Evolutionary conservation across 2,329 filamentous ascomycete species (phyloP).

Genomic region (Cadophora sp.): DNA sequence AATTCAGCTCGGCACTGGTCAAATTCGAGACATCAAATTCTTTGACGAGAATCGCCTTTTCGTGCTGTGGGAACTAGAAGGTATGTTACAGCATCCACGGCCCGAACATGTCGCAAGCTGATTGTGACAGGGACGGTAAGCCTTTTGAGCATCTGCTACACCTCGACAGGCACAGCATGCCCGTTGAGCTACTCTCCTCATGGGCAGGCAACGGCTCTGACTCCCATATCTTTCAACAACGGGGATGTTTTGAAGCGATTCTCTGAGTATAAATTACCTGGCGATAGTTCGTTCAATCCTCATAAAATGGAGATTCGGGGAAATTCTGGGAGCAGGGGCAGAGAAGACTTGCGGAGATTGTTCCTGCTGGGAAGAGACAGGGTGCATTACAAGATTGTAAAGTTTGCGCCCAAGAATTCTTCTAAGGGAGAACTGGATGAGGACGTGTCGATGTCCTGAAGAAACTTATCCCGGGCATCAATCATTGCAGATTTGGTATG

Average conservation of each 20-base stretch:
- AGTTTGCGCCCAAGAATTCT: constrained; percentile 14
- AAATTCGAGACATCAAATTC: constrained; percentile 43
- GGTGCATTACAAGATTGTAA: constrained; percentile 41
- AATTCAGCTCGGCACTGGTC: constrained; percentile 41
- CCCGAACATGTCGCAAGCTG: constrained; percentile 12
- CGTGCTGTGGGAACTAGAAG: constrained; percentile 39
- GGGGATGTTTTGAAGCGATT: constrained; percentile 33
- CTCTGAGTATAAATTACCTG: constrained; percentile 27
- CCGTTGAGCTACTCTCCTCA: constrained; percentile 27
- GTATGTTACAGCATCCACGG: constrained; percentile 29
- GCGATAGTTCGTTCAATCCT: constrained; percentile 33
- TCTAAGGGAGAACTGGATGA: constrained; percentile 21
- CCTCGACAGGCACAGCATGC: neutral
- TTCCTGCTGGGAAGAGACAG: constrained; percentile 38
- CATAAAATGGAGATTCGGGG: constrained; percentile 37
- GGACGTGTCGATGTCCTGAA: constrained; percentile 38
- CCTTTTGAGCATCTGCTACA: constrained; percentile 39
- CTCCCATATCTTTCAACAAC: constrained; percentile 28
- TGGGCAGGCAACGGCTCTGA: neutral
- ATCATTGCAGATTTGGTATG: neutral
- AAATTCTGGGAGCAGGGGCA: constrained; percentile 12
- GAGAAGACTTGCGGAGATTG: constrained; percentile 34
- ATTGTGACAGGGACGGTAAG: constrained; percentile 27
- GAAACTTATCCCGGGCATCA: too few species aligned
- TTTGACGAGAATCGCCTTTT: constrained; percentile 39